phyloP scores from a whole-genome alignment of 2,329 filamentous ascomycete species.

The Epichloe gansuensis region DNA sequence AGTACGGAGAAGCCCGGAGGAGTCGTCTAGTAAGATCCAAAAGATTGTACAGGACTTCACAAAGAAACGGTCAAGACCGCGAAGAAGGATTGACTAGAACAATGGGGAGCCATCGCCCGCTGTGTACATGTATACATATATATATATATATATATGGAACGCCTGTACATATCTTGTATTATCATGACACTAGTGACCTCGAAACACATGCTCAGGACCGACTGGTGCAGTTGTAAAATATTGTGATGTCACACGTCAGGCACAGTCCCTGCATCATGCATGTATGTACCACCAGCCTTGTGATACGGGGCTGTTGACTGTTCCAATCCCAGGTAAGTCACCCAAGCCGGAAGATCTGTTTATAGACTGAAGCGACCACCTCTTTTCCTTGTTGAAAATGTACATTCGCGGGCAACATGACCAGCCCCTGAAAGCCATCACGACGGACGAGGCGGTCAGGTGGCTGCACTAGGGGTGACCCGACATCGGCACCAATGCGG shows the following conservation, averaged over 20 bases:
- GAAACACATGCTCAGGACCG: neutral
- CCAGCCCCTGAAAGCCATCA: neutral
- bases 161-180: conserved; percentile 25
- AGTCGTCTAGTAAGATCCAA: conserved; percentile 33
- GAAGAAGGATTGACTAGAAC: conserved; percentile 29
- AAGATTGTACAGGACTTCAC: conserved; percentile 30
- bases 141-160: conserved; percentile 24
- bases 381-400: neutral
- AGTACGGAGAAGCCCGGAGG: conserved; percentile 34
- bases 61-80: conserved; percentile 29
- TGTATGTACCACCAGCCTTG: too few relatives aligned
- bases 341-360: neutral
- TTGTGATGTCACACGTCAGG: neutral
- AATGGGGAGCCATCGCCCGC: conserved; percentile 14
- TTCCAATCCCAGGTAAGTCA: neutral
- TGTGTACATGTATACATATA: conserved; percentile 28
- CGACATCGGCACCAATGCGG: neutral
- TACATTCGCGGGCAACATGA: neutral
- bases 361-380: neutral
- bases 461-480: neutral
- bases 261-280: neutral
- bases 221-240: neutral
- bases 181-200: conserved; percentile 18
- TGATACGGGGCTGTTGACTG: neutral
- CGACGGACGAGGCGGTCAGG: neutral